Percentiles rank a stretch among this genome's conserved stretches.
Conservation (phyloP, 2,329 filamentous ascomycete genomes). For the Fusarium bactridioides region DNA sequence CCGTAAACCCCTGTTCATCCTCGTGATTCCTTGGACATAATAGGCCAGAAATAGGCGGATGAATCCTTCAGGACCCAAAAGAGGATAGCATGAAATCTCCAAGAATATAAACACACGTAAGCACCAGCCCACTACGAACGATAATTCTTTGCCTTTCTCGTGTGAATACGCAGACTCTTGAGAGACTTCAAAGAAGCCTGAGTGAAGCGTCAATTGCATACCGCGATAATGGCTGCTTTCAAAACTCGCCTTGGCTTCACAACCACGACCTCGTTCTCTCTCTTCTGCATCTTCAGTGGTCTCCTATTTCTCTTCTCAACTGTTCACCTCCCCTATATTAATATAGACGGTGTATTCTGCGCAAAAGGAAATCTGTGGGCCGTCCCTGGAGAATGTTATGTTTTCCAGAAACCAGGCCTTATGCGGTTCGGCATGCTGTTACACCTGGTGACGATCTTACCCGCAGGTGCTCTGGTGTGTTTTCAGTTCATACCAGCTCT, state of each 20-base stretch:
- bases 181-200: background rate
- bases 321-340: background rate
- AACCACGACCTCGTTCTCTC: background rate
- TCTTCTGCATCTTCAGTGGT: background rate
- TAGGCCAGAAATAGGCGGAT: background rate
- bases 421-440: constrained; percentile 1
- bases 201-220: background rate
- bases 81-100: background rate
- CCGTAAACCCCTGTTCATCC: background rate
- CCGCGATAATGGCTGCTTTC: background rate
- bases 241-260: constrained; percentile 1
- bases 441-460: constrained; percentile 6
- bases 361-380: background rate
- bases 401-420: constrained; percentile 1
- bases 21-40: background rate
- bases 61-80: background rate
- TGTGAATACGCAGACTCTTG: fast-evolving
- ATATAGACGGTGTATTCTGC: constrained; percentile 15
- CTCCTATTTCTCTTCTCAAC: constrained; percentile 4
- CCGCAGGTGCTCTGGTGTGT: constrained; percentile 6
- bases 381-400: background rate
- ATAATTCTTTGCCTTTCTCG: background rate
- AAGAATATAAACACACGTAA: background rate
- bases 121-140: background rate
- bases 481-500: constrained; percentile 12